Base-by-base conservation (phyloP, 1,284 basidiomycete species). In the Ustanciosporium gigantosporum region DNA sequence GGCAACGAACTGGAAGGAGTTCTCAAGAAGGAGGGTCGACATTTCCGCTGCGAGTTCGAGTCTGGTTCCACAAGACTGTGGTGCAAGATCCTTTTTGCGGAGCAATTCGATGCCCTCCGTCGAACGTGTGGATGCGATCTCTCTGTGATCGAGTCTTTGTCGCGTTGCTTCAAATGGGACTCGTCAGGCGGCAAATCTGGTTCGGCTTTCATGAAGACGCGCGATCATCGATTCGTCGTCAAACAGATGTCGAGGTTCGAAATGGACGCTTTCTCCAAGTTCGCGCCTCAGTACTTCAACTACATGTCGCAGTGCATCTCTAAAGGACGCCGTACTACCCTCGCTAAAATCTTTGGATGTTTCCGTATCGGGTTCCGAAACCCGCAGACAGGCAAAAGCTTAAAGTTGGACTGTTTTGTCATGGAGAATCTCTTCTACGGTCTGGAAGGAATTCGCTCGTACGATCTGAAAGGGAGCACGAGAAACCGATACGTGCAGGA, bases 371-470 rank as follows among this genome's bases (percentile, higher is more conserved):
- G 90, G 1, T 93, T 92, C 80, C 86, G 86, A 67, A 94, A 93
- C 77, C 85, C 86, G 0, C 86, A 84, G 34, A 87, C 82, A 1
- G 83, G 87, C 3, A 90, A 90, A 76, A 84, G 86, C 7, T 89
- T 89, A 19, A 87, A 92, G 73, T 91, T 97, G 88, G 96, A 97
- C 74, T 82, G 97, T 21, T 81, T 97, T 34, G 91, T 98, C 45
- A 97, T 97, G 91, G 81, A 99, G 79, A 98, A 98, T 72, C 82
- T 98, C 13, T 94, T 96, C 76, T 94, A 95, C 77, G 89, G 92
- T 62, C 85, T 90, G 50, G 84, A 86, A 7, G 92, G 94, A 69
- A 85, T 87, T 9, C 91, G 90, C 24, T 75, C 76, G 41, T 77
- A 68, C 45, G 75, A 77, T 46, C 62, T 77, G 31, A 76, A 77